Conservation (phyloP, 306 rosid genomes). For the Trifolium dubium region DNA sequence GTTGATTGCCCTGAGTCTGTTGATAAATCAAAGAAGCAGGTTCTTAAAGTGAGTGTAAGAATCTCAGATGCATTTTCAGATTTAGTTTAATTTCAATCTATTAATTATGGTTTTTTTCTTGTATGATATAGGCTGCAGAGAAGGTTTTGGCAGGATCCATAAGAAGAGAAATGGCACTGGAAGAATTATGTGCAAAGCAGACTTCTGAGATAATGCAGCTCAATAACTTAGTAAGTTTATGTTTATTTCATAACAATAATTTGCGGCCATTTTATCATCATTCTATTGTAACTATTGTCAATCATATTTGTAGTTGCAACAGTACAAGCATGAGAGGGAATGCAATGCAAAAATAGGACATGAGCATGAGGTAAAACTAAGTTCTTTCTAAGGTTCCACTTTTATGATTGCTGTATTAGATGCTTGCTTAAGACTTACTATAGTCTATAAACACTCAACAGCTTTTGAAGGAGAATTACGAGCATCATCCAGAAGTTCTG, state of each 20-base stretch:
- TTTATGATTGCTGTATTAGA: constrained; percentile 15
- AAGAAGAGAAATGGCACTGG: constrained; percentile 94
- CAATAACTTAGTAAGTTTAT: constrained; percentile 74
- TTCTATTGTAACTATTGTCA: constrained; percentile 42
- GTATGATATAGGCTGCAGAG: constrained; percentile 68
- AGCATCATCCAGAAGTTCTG: constrained; percentile 81
- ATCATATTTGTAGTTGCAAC: constrained; percentile 69
- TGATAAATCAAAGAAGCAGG: constrained; percentile 66
- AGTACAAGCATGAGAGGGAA: constrained; percentile 86
- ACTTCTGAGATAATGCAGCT: constrained; percentile 74
- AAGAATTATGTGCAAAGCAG: constrained; percentile 78
- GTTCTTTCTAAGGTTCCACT: constrained; percentile 31
- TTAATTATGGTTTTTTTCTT: constrained; percentile 32
- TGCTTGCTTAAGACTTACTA: constrained; percentile 39
- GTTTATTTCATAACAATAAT: constrained; percentile 13
- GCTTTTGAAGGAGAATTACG: constrained; percentile 82
- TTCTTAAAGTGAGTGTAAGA: constrained; percentile 71
- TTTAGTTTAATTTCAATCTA: constrained; percentile 18
- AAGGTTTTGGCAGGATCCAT: constrained; percentile 92
- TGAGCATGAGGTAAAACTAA: constrained; percentile 66
- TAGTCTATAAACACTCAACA: constrained; percentile 47
- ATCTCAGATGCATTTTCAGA: constrained; percentile 37
- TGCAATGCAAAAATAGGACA: constrained; percentile 70
- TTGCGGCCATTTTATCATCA: constrained; percentile 18
- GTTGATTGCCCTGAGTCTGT: constrained; percentile 61